Conservation (phyloP, 306 rosid genomes). For the Dicorynia guianensis region DNA sequence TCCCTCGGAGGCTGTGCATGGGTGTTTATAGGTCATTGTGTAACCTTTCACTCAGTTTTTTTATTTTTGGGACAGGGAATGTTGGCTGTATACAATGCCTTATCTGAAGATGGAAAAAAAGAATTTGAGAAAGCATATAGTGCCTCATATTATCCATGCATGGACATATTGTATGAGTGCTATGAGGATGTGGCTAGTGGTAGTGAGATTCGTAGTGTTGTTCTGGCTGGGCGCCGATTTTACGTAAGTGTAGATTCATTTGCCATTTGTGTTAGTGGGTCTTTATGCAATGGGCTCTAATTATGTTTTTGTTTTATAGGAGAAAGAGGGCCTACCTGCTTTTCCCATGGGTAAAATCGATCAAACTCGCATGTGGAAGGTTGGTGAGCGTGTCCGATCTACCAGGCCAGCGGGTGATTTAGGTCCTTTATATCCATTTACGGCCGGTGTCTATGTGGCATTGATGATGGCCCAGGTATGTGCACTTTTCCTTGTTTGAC, state of each 20-base stretch:
- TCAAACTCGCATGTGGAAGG: constrained; percentile 99
- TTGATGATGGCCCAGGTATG: constrained; percentile 99
- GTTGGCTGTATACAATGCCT: constrained; percentile 82
- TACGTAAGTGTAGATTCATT: constrained; percentile 58
- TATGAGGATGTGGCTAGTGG: constrained; percentile 93
- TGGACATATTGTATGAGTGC: constrained; percentile 97
- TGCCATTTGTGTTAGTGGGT: neutral
- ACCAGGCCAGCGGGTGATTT: constrained; percentile 87
- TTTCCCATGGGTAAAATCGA: constrained; percentile 99
- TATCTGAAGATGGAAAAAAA: constrained; percentile 75
- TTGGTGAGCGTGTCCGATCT: constrained; percentile 86
- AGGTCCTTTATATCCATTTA: constrained; percentile 90
- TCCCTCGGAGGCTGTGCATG: neutral
- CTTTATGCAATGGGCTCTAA: neutral
- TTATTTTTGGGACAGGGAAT: constrained; percentile 66
- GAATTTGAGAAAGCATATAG: constrained; percentile 94
- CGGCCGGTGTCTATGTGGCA: constrained; percentile 99
- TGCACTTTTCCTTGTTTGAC: neutral
- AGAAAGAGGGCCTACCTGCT: constrained; percentile 95
- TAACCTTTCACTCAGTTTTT: constrained; percentile 17
- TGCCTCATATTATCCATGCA: constrained; percentile 94
- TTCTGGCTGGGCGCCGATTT: constrained; percentile 96
- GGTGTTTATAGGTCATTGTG: constrained; percentile 11
- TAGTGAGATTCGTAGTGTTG: constrained; percentile 96
- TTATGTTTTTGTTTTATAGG: constrained; percentile 60